These are phyloP conservation scores for Boletus eberwhitei DNA, from an alignment of 768 basidiomycete genomes.

Conservation along the genomic window DNA sequence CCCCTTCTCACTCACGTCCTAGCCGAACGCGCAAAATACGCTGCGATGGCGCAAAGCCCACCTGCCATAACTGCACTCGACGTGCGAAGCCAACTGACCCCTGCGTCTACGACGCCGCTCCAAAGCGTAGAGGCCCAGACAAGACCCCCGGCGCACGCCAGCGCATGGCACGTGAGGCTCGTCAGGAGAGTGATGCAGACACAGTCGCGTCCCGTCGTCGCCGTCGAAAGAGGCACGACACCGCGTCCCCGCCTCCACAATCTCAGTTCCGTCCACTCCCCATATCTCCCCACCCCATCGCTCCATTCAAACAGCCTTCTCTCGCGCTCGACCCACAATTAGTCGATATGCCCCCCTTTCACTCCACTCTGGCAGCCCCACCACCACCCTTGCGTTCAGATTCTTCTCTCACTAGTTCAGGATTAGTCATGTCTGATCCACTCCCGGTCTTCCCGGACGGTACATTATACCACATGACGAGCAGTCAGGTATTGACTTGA, in stretches of 20 bases:
- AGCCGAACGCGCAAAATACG: slow-evolving; percentile 79
- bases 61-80: slow-evolving; percentile 69
- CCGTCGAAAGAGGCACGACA: slow-evolving; percentile 17
- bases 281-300: neutral
- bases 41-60: slow-evolving; percentile 77
- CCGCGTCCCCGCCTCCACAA: neutral
- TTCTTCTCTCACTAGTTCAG: slow-evolving; percentile 4
- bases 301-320: slow-evolving; percentile 6
- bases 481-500: slow-evolving; percentile 31
- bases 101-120: slow-evolving; percentile 67
- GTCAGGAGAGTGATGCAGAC: slow-evolving; percentile 32
- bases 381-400: neutral
- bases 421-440: slow-evolving; percentile 7
- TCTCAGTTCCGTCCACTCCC: neutral
- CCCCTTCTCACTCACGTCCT: slow-evolving; percentile 2
- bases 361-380: neutral
- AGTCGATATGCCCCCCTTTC: slow-evolving; percentile 16
- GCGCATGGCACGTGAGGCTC: slow-evolving; percentile 45
- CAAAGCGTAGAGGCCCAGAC: slow-evolving; percentile 80
- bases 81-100: slow-evolving; percentile 42
- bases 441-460: slow-evolving; percentile 6
- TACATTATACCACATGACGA: slow-evolving; percentile 14
- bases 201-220: slow-evolving; percentile 23
- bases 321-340: slow-evolving; percentile 28
- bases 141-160: slow-evolving; percentile 77